Evolutionary conservation across 2,329 filamentous ascomycete species (phyloP), one percentile per base, ranked within the genome.

Genomic region (Metarhizium rileyi): DNA sequence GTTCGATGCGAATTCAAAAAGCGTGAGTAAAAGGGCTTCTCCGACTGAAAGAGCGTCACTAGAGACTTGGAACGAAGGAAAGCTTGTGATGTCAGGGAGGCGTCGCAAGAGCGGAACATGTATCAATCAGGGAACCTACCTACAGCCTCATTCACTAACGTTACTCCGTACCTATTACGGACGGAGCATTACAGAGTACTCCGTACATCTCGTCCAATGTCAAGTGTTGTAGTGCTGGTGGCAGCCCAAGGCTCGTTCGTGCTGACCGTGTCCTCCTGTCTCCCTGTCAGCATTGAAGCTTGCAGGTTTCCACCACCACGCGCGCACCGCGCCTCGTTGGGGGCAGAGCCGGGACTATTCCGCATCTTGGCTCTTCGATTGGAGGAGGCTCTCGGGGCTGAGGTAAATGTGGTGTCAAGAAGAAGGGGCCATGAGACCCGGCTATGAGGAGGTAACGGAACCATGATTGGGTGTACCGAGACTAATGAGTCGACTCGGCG

Each of bases 11-110:
- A 30, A 7, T 10, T 16, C 35, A 3, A 7, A 7, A 3, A 20
- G 35, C 18, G 10, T 6, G 5, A 20, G 20, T 20, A 10, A 38
- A 2, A 8, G 5, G 10, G 9, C n/a, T 22, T 30, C 16, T 25
- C 1, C 9, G 6, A 14, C 9, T 44, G 22, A 26, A 6, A 27
- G n/a, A 42, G 23, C 40, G 40, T 36, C 22, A 43, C 41, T n/a
- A 14, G 30, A 26, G 35, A 7, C 10, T 20, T 20, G 5, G 35
- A 16, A 20, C 35, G 35, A 38, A 22, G 16, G 8, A 38, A 9
- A 22, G 38, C 38, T 50, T 23, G 38, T 25, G 41, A 26, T 42
- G 44, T 50, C 43, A 46, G 48, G 36, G 35, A 46, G 18, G 33
- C 27, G 23, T 27, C 41, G 38, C 28, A 44, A 42, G 28, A 7